Percentiles rank a stretch among this genome's conserved stretches.
Conservation (phyloP, 768 basidiomycete species). For the Pleurotus pulmonarius region DNA sequence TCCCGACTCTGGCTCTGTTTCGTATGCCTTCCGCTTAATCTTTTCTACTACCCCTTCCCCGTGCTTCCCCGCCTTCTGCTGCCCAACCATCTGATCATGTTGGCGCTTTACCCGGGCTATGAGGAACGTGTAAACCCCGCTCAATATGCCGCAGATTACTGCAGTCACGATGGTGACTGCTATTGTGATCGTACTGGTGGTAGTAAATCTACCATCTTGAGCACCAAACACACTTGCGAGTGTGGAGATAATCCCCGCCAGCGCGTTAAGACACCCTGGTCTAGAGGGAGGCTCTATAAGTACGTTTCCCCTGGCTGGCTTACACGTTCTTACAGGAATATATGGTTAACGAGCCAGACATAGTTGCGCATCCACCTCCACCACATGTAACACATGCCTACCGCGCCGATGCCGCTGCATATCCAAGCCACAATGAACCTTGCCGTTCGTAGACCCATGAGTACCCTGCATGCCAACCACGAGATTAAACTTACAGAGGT, state of each 20-base stretch:
- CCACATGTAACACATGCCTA: slow-evolving; percentile 57
- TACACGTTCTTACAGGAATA: slow-evolving; percentile 40
- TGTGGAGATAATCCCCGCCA: slow-evolving; percentile 54
- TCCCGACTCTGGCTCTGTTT: slow-evolving; percentile 14
- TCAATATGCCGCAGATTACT: slow-evolving; percentile 37
- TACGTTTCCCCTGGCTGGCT: too few species aligned
- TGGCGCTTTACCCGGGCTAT: slow-evolving; percentile 37
- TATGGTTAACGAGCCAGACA: slow-evolving; percentile 52
- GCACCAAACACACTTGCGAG: slow-evolving; percentile 46
- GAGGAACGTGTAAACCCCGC: slow-evolving; percentile 37
- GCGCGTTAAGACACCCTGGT: slow-evolving; percentile 54
- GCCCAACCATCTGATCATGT: slow-evolving; percentile 38
- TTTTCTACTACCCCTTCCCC: slow-evolving; percentile 35
- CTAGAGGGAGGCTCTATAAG: slow-evolving; percentile 21
- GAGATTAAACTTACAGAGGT: slow-evolving; percentile 36
- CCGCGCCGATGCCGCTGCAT: slow-evolving; percentile 49
- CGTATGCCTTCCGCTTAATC: slow-evolving; percentile 15
- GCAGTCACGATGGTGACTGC: slow-evolving; percentile 39
- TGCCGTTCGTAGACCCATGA: not conserved
- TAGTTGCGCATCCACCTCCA: slow-evolving; percentile 59
- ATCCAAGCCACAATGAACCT: slow-evolving; percentile 54
- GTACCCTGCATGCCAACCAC: not conserved
- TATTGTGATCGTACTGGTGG: slow-evolving; percentile 40
- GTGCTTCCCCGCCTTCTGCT: slow-evolving; percentile 36
- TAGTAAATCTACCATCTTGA: slow-evolving; percentile 42